phyloP scores from a whole-genome alignment of 2,329 filamentous ascomycete genomes.

The Colletotrichum nymphaeae region DNA sequence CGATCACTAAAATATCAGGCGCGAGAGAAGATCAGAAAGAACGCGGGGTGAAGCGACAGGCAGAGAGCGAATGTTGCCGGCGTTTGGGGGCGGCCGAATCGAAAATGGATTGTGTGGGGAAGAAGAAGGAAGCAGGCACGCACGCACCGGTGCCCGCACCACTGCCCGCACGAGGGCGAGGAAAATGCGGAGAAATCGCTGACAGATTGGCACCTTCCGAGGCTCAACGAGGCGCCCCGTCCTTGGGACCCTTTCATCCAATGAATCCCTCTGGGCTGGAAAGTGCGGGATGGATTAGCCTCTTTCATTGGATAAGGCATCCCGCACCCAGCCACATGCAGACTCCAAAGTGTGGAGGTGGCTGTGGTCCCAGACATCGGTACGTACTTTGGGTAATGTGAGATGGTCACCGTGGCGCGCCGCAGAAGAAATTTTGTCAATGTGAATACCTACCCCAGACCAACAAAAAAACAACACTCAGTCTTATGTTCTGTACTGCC shows the following conservation, averaged over 20 bases:
- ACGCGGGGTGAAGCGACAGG: background rate
- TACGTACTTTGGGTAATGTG: background rate
- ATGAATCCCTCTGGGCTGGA: background rate
- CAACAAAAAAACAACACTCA: no score
- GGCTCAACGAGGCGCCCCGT: background rate
- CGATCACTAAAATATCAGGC: background rate
- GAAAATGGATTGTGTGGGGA: constrained; percentile 32
- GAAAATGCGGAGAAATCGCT: constrained; percentile 30
- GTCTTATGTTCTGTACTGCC: no score
- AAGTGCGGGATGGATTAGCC: background rate
- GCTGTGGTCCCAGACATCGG: background rate
- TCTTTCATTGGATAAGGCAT: background rate
- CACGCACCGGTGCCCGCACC: background rate
- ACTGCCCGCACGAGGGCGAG: constrained; percentile 1
- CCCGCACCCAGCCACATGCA: background rate
- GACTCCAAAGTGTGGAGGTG: background rate
- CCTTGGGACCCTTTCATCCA: background rate
- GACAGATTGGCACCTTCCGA: background rate
- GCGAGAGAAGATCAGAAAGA: background rate
- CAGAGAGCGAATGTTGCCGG: background rate
- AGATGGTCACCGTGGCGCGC: background rate
- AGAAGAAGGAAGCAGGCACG: background rate
- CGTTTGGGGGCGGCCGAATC: background rate
- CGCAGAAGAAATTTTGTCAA: background rate
- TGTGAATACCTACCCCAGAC: no score